Evolutionary conservation across 2,329 filamentous ascomycete genomes (phyloP).

Genomic region (Diaporthe destruens): DNA sequence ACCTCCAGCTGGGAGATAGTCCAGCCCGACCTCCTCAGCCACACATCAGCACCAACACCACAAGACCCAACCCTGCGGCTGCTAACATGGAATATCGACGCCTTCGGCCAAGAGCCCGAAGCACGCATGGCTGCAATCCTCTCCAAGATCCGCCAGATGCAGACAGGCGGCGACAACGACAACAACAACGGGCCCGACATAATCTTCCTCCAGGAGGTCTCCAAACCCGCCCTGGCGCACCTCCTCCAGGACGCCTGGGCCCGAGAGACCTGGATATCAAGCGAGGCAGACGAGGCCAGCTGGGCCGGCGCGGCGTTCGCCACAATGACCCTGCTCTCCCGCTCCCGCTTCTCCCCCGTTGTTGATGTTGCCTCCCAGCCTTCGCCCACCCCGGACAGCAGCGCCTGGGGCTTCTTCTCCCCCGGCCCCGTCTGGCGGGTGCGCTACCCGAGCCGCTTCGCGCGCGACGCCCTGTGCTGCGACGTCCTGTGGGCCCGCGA

Average conservation of each 20-base stretch:
- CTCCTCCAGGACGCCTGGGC: constrained; percentile 48
- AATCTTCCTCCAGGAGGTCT: constrained; percentile 54
- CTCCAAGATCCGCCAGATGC: constrained; percentile 40
- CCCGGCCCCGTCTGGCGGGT: constrained; percentile 50
- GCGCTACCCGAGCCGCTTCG: constrained; percentile 49
- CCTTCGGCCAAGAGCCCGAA: constrained; percentile 38
- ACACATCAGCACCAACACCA: background rate
- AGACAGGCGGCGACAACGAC: background rate
- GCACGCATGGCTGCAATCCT: constrained; percentile 48
- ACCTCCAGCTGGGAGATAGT: background rate
- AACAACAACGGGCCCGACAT: constrained; percentile 45
- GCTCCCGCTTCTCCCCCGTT: constrained; percentile 2
- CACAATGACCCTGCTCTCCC: constrained; percentile 49
- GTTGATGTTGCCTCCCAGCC: no score
- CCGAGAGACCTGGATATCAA: constrained; percentile 49
- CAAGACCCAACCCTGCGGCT: background rate
- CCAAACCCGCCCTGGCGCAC: constrained; percentile 43
- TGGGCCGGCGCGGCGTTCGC: constrained; percentile 46
- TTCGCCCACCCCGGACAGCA: background rate
- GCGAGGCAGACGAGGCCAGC: constrained; percentile 46
- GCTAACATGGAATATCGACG: constrained; percentile 52
- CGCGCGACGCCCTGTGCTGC: constrained; percentile 53
- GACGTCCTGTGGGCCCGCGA: constrained; percentile 47
- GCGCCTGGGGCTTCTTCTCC: background rate
- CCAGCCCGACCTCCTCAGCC: background rate